phyloP scores from a whole-genome alignment of 495 filamentous ascomycete genomes.

The Penicillium samsonianum region DNA sequence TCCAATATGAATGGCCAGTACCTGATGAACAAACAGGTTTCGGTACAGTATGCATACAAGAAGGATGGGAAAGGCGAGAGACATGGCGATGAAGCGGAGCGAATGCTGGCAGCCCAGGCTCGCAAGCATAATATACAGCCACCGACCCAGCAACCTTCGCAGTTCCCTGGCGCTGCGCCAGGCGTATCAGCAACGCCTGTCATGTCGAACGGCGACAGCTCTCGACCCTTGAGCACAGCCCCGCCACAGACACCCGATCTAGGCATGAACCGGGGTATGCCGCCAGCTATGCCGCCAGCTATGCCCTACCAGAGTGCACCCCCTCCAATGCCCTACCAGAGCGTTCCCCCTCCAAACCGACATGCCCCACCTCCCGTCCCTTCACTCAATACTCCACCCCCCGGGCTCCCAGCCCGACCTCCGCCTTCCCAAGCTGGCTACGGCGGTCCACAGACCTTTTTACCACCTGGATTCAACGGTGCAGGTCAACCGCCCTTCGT shows the following conservation, averaged over 20 bases:
- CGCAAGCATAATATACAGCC: conserved; percentile 90
- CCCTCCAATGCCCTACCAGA: conserved; percentile 43
- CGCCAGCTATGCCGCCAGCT: conserved; percentile 22
- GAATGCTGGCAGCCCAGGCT: conserved; percentile 88
- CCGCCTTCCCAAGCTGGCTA: conserved; percentile 78
- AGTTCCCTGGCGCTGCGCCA: conserved; percentile 40
- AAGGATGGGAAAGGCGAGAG: conserved; percentile 98
- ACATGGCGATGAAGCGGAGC: conserved; percentile 92
- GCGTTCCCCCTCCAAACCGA: conserved; percentile 42
- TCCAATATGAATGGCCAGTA: conserved; percentile 95
- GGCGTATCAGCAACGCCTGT: conserved; percentile 46
- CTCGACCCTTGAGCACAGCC: conserved; percentile 41
- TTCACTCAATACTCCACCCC: conserved; percentile 65
- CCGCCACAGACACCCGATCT: conserved; percentile 32
- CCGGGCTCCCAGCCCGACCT: conserved; percentile 75
- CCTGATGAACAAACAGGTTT: conserved; percentile 93
- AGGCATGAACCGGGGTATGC: conserved; percentile 37
- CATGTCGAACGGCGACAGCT: conserved; percentile 58
- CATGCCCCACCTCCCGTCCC: conserved; percentile 43
- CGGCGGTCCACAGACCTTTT: conserved; percentile 72
- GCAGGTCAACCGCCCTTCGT: conserved; percentile 43
- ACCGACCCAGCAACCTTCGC: conserved; percentile 59
- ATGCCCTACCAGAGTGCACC: conserved; percentile 40
- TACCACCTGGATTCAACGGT: conserved; percentile 55
- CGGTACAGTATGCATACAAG: conserved; percentile 98